Percentiles rank a stretch among this genome's conserved stretches.
Evolutionary conservation across 352 stramenopile species (phyloP).

Genomic region (Pythium biforme): DNA sequence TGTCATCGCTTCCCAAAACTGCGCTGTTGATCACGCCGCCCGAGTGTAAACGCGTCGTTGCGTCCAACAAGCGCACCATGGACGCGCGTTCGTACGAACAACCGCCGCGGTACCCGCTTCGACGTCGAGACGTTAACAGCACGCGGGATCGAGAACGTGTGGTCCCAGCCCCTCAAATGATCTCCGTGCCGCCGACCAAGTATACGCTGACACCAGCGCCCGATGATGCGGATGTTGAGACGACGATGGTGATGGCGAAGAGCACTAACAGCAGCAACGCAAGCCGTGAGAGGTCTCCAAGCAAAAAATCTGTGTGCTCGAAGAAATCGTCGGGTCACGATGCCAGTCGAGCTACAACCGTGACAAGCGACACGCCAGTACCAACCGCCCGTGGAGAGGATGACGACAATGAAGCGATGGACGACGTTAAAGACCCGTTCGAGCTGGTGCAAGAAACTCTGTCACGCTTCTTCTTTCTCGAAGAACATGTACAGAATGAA

Average conservation of each 20-base stretch:
- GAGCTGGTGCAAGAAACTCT: constrained; percentile 58
- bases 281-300: constrained; percentile 9
- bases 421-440: constrained; percentile 33
- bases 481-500: constrained; percentile 40
- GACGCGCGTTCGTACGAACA: constrained; percentile 22
- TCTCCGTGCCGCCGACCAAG: neutral
- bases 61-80: constrained; percentile 30
- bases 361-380: constrained; percentile 20
- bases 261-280: constrained; percentile 15
- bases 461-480: constrained; percentile 62
- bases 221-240: constrained; percentile 8
- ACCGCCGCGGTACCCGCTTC: constrained; percentile 19
- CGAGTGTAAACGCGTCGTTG: constrained; percentile 42
- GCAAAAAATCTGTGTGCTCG: constrained; percentile 6
- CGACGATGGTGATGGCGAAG: constrained; percentile 12
- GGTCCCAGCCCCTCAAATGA: neutral
- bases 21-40: constrained; percentile 74
- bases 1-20: constrained; percentile 51
- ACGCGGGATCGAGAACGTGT: constrained; percentile 5
- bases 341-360: constrained; percentile 22
- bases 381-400: constrained; percentile 1
- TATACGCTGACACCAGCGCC: neutral
- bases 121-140: constrained; percentile 19
- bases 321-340: constrained; percentile 12
- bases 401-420: neutral